Base-by-base conservation (phyloP, 2,329 filamentous ascomycete species). In the Colletotrichum paranaense region DNA sequence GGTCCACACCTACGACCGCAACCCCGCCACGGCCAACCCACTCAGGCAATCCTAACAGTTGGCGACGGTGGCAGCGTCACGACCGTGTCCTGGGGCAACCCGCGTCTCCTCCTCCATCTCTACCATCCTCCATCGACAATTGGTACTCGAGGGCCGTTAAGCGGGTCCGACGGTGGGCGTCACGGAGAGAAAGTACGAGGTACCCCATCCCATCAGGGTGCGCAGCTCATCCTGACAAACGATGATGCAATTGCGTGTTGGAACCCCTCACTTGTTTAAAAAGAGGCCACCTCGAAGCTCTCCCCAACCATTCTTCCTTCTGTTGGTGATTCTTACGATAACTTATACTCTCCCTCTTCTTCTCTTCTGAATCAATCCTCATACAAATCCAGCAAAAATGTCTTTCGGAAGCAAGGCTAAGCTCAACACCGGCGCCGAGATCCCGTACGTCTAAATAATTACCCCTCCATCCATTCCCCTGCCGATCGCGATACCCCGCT, bases 401-500 rank as follows among this genome's bases (percentile, higher is more conserved):
- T 91, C 90, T 79, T 83, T 85, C 79, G 87, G 84, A 72, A 83
- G 80, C 77, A 85, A 89, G 81, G 88, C 90, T 77, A 89, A 88
- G 74, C 87, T 91, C 78, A 91, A 88, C 84, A 88, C 88, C 67
- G 92, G 92, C 76, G 88, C 89, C 79, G 90, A 91, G 83, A 93
- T 93, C 69, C 89, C 91, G 71, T 73, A 71, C 30, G 71, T 73
- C 35, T 55, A 8, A 19, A 26, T 22, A 19, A 26, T 22, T 46
- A 22, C 58, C 49, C 49, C 62, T 52, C 35, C 35, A 14, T 19
- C 22, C 35, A 14, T 19, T 14, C 66, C 19, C 42, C 38, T 68
- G 59, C 35, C 69, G 58, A 68, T 73, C 70, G 5, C 53, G 6
- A 14, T 69, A 64, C 66, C 59, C 65, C 66, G 55, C 66, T n/a